These are phyloP conservation scores for Claviceps spartinae DNA, from an alignment of 2,329 filamentous ascomycete species.

Conservation along the genomic window DNA sequence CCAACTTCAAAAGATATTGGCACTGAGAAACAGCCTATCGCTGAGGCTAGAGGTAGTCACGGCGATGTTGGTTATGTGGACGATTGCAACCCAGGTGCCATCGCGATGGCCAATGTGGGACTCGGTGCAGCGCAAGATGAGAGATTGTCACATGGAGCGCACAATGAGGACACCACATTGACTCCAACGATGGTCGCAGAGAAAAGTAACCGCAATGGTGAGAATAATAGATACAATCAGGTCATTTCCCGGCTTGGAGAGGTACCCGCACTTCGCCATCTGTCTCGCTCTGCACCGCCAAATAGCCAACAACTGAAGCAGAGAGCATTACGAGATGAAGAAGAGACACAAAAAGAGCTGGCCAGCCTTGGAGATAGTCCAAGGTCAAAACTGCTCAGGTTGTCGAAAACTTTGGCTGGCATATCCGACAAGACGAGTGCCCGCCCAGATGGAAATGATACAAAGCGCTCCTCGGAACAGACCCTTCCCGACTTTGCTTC, in stretches of 20 bases:
- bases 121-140: background rate
- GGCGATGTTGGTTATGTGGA: background rate
- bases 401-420: background rate
- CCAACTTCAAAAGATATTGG: conserved; percentile 10
- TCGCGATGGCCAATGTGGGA: background rate
- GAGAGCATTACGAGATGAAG: background rate
- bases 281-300: conserved; percentile 4
- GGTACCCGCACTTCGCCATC: background rate
- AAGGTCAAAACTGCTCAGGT: background rate
- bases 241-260: background rate
- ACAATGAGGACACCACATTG: background rate
- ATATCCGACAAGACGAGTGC: background rate
- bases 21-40: conserved; percentile 9
- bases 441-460: background rate
- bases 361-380: background rate
- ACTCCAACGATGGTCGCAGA: background rate
- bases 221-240: background rate
- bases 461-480: conserved; percentile 11
- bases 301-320: background rate
- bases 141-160: background rate
- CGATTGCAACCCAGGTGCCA: background rate
- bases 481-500: conserved; percentile 16
- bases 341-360: background rate
- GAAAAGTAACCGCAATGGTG: background rate
- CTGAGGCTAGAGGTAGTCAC: background rate